phyloP scores from a whole-genome alignment of 805 yeast genomes.

The Lipomyces sp. region DNA sequence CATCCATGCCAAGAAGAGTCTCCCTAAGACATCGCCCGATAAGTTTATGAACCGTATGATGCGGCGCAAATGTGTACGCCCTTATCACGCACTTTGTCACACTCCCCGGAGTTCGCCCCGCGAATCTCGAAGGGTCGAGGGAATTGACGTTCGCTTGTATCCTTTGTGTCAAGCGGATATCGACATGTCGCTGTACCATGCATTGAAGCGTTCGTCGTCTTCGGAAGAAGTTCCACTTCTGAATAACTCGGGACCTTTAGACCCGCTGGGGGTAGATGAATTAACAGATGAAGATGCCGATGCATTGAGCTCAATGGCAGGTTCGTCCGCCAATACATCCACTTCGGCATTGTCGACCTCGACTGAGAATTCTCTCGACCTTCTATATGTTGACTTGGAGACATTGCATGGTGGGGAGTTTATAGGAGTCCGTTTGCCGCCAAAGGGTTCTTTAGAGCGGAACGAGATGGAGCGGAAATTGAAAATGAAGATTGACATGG shows the following conservation, averaged over 20 bases:
- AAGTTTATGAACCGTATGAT: too few species aligned
- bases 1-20: too few species aligned
- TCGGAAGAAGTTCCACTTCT: not conserved
- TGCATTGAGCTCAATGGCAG: not conserved
- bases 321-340: not conserved
- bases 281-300: not conserved
- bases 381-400: not conserved
- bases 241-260: not conserved
- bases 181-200: not conserved
- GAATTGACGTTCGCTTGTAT: not conserved
- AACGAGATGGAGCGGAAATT: constrained; percentile 51
- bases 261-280: not conserved
- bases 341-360: not conserved
- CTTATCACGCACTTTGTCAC: too few species aligned
- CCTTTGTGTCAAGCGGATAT: not conserved
- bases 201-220: not conserved
- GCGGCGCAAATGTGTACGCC: too few species aligned
- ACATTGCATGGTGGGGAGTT: constrained; percentile 27
- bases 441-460: constrained; percentile 51
- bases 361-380: not conserved
- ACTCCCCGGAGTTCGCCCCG: not conserved
- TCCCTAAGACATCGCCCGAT: too few species aligned
- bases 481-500: constrained; percentile 55
- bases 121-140: not conserved
- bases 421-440: constrained; percentile 38